Base-by-base conservation (phyloP, 176 grass and related monocot genomes). In the Olyra latifolia region DNA sequence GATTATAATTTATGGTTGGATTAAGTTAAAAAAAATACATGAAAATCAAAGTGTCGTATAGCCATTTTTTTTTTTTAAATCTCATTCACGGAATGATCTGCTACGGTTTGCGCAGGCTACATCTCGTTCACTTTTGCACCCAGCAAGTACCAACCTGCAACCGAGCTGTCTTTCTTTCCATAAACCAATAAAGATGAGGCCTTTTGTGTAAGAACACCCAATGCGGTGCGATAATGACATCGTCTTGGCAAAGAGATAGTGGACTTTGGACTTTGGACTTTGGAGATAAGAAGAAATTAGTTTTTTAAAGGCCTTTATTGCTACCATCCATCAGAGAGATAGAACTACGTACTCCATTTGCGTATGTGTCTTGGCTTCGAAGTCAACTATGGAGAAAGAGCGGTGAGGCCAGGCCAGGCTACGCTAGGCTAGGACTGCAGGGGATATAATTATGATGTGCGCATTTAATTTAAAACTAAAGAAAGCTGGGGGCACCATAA, bases 241-340 rank as follows among this genome's bases (percentile, higher is more conserved):
- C 66, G 20, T 62, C 81, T 23, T 70, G 48, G 77, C 25, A 81
- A 52, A 16, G 70, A 44, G 89, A 85, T 74, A 75, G 81, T 91
- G 77, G 85, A 91, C 85, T 91, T 91, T 78, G 69, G 85, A 91
- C 85, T 91, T 91, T 78, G 69, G 85, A 91, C 85, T 91, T 91
- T 78, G 69, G 15, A 60, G 84, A 76, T 66, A 76, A 76, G 53
- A 71, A 76, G 47, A 83, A 49, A 74, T 19, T 29, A 41, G 13
- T 58, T 80, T 83, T 87, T 57, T 71, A 41, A 30, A 42, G 32
- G 62, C 44, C 42, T 78, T 83, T 87, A 87, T 80, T 77, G 62
- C 45, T 62, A 13, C 65, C 57, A 75, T 27, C 38, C 57, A 75
- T 27, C 38, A 69, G 20, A 45, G 12, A 41, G 35, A 62, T 12